phyloP scores from a whole-genome alignment of 179 eudicot genomes.

The Nepenthes alata region DNA sequence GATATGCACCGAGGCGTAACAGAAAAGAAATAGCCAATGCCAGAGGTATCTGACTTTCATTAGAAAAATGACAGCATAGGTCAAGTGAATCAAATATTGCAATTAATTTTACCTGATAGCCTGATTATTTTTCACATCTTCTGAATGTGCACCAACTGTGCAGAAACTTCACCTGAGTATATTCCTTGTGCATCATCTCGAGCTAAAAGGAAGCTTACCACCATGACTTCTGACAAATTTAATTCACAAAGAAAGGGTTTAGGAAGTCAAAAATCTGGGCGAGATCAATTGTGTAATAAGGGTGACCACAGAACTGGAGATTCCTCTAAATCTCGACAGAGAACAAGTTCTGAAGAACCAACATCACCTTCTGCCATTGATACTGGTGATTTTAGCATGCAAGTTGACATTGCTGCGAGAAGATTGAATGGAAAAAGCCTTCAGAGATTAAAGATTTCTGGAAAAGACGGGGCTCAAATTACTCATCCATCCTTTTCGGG shows the following conservation, averaged over 20 bases:
- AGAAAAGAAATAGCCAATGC: conserved; percentile 20
- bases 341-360: conserved; percentile 24
- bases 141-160: conserved; percentile 6
- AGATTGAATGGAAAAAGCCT: conserved; percentile 16
- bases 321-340: conserved; percentile 14
- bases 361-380: conserved; percentile 44
- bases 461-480: conserved; percentile 14
- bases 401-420: conserved; percentile 11
- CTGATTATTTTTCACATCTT: background rate
- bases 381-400: conserved; percentile 24
- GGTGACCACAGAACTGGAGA: conserved; percentile 6
- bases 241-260: conserved; percentile 15
- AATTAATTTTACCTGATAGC: background rate
- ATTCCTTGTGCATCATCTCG: conserved; percentile 21
- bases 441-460: conserved; percentile 12
- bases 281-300: conserved; percentile 15
- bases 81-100: background rate
- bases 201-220: conserved; percentile 22
- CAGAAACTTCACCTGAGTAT: conserved; percentile 45
- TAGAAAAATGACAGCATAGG: background rate
- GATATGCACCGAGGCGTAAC: conserved; percentile 66
- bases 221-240: conserved; percentile 18
- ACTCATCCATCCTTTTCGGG: conserved; percentile 10
- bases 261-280: conserved; percentile 20
- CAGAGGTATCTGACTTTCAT: conserved; percentile 29